Percentiles rank a stretch among this genome's conserved stretches.
phyloP scores from a whole-genome alignment of 2,329 filamentous ascomycete species.

The Colletotrichum tropicale region DNA sequence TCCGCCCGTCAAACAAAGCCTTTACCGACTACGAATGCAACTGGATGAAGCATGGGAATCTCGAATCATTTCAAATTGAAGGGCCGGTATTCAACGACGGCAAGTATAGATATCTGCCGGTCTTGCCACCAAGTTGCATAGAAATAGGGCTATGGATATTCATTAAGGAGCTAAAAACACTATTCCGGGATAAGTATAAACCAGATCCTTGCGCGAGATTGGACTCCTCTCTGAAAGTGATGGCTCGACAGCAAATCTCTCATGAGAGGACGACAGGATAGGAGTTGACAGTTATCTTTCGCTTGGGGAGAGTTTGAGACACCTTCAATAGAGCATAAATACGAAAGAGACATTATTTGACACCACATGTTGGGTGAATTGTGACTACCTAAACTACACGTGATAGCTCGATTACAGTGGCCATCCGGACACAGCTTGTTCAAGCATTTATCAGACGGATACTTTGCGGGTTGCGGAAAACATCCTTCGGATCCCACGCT shows the following conservation, averaged over 20 bases:
- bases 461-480: conserved; percentile 65
- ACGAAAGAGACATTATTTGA: neutral
- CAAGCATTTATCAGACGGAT: conserved; percentile 26
- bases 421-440: accelerated
- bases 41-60: neutral
- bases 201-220: neutral
- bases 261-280: neutral
- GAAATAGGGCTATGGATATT: accelerated
- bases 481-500: conserved; percentile 53
- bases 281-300: neutral
- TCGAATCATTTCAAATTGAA: accelerated
- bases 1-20: too few relatives aligned
- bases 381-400: neutral
- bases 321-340: neutral
- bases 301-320: neutral
- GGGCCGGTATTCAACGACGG: neutral
- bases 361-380: neutral
- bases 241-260: neutral
- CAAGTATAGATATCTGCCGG: neutral
- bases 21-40: too few relatives aligned
- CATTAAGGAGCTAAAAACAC: neutral
- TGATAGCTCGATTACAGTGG: neutral
- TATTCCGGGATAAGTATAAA: accelerated
- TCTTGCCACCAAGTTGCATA: neutral
- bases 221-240: neutral